Evolutionary conservation across 164 flowering plant genomes (phyloP), one percentile per base, ranked within the genome.

Genomic region (Brasenia schreberi): DNA sequence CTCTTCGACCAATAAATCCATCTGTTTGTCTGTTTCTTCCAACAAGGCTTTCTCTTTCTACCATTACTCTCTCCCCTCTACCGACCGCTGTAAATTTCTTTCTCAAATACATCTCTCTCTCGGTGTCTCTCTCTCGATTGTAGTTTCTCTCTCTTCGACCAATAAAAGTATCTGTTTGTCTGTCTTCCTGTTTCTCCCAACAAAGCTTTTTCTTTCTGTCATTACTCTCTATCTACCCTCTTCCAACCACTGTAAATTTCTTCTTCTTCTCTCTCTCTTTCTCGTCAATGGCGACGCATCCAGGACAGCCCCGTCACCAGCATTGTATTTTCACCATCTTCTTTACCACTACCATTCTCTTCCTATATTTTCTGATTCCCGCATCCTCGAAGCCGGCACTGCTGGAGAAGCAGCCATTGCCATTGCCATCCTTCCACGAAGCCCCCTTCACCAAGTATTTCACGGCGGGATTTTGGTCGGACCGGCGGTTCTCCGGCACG

Each of bases 381-480:
- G 18, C n/a, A 7, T 10, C 16, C 9, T 23, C 19, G 33, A 18
- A 7, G 53, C 67, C 19, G n/a, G 58, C 16, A 6, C 60, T 7
- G 33, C 58, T 7, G 23, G 45, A 23, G 45, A 42, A 7, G 18
- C 63, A 43, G 27, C 39, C 45, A 18, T 65, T 66, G 27, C 39
- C 45, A 18, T 65, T 66, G 39, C 69, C 73, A 4, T 11, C n/a
- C n/a, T 71, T 71, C 69, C 19, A 60, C 18, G 73, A 71, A 23
- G 73, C 73, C 33, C 73, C 73, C 14, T 85, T 85, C 78, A 80
- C 84, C 27, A 71, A 59, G 6, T 85, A 81, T 66, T 81, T 85
- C 69, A 85, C 87, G 0, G 70, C 68, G 4, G 61, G 66, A n/a
- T 84, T 84, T 68, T 84, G 88, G 88, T 62, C 67, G 9, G 80